phyloP scores from a whole-genome alignment of 805 yeast species.

The Candida sonorensis region DNA sequence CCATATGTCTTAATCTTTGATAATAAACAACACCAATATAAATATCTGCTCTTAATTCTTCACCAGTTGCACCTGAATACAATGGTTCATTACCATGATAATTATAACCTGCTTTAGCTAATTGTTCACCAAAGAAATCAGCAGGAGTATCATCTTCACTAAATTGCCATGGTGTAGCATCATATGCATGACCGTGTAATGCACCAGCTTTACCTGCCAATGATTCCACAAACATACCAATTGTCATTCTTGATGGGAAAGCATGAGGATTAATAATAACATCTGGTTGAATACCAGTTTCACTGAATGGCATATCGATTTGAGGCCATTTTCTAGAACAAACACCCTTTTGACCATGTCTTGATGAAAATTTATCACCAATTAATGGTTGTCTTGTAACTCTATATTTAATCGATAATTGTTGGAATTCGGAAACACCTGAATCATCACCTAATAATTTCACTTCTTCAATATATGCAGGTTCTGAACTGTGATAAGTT shows the following conservation, averaged over 20 bases:
- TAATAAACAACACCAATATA: conserved; percentile 96
- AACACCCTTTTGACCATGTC: conserved; percentile 98
- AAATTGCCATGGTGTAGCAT: conserved; percentile 94
- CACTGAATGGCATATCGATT: conserved; percentile 94
- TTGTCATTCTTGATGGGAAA: conserved; percentile 99
- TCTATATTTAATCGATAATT: conserved; percentile 81
- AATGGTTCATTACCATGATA: conserved; percentile 98
- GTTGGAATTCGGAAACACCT: conserved; percentile 73
- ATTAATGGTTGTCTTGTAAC: conserved; percentile 87
- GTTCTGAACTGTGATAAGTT: conserved; percentile 89
- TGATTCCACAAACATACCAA: conserved; percentile 98
- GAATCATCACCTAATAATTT: conserved; percentile 83
- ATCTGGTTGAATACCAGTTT: conserved; percentile 95
- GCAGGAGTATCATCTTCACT: conserved; percentile 93
- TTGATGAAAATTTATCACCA: conserved; percentile 96
- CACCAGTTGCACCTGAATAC: conserved; percentile 98
- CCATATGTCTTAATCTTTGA: conserved; percentile 99
- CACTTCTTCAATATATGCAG: conserved; percentile 93
- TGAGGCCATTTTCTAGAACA: conserved; percentile 98
- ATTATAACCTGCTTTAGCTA: conserved; percentile 82
- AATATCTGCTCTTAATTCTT: conserved; percentile 91
- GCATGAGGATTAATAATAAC: conserved; percentile 98
- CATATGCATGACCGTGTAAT: conserved; percentile 94
- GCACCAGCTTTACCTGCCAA: conserved; percentile 99
- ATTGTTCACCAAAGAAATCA: conserved; percentile 94